Conservation (phyloP, 352 stramenopile genomes). For the Phytophthora citrophthora region DNA sequence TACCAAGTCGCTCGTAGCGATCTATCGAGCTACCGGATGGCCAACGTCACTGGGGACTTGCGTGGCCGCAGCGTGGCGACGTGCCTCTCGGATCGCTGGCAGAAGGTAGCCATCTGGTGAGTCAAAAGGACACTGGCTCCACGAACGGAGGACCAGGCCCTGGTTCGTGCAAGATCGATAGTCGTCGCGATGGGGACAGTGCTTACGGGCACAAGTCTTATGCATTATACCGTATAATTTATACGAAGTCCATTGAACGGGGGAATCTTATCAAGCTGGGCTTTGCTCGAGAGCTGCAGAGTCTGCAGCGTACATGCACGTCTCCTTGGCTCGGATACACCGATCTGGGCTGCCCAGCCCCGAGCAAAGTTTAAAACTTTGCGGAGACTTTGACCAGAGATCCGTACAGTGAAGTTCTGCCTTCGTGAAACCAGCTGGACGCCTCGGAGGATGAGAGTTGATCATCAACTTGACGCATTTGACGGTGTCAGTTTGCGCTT, state of each 20-base stretch:
- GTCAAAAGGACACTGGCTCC: conserved; percentile 30
- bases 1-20: conserved; percentile 7
- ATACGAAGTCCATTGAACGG: not conserved
- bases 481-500: not conserved
- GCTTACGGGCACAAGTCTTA: conserved; percentile 16
- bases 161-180: too few relatives aligned
- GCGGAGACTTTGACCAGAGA: conserved; percentile 13
- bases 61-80: not conserved
- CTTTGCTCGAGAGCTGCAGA: conserved; percentile 1
- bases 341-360: conserved; percentile 12
- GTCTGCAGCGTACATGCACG: not conserved
- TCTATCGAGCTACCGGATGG: conserved; percentile 15
- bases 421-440: conserved; percentile 8
- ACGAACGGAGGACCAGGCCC: conserved; percentile 1
- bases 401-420: conserved; percentile 2
- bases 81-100: conserved; percentile 3
- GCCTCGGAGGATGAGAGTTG: conserved; percentile 4
- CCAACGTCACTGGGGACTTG: conserved; percentile 14
- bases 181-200: conserved; percentile 5
- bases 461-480: conserved; percentile 5
- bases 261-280: conserved; percentile 10
- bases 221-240: not conserved
- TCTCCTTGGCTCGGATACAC: conserved; percentile 4
- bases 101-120: conserved; percentile 27
- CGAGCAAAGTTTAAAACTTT: not conserved